These are phyloP conservation scores for Pythium phragmiticola DNA, from an alignment of 352 stramenopile species.

Conservation along the genomic window DNA sequence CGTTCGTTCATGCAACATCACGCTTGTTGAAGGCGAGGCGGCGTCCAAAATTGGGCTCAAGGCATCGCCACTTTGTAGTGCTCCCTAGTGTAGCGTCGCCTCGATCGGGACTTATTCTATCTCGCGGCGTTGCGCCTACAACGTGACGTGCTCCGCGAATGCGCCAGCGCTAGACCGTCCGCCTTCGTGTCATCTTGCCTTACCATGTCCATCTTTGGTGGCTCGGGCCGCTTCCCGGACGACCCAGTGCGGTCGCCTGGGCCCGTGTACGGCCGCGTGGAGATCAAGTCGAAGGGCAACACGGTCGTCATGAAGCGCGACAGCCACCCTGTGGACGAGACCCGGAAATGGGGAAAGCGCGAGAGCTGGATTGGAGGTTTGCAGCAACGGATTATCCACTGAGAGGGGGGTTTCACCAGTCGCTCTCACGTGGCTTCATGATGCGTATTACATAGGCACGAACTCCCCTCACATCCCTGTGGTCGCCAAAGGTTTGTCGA, in stretches of 20 bases:
- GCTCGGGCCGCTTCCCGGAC: slow-evolving; percentile 70
- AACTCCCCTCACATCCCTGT: slow-evolving; percentile 25
- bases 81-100: no score
- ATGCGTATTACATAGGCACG: slow-evolving; percentile 1
- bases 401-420: background rate
- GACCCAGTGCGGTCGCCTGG: slow-evolving; percentile 72
- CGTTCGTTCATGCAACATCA: slow-evolving; percentile 17
- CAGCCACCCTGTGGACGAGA: slow-evolving; percentile 63
- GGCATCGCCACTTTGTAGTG: background rate
- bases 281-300: slow-evolving; percentile 53
- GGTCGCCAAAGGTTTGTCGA: slow-evolving; percentile 19
- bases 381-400: background rate
- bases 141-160: slow-evolving; percentile 1
- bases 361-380: slow-evolving; percentile 82
- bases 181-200: background rate
- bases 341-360: slow-evolving; percentile 65
- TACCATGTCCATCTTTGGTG: slow-evolving; percentile 76
- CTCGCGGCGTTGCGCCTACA: no score
- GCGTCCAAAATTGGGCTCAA: background rate
- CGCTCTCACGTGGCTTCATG: no score
- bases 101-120: background rate
- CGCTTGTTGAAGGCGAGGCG: slow-evolving; percentile 14
- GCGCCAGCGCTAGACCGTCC: slow-evolving; percentile 1
- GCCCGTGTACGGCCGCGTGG: slow-evolving; percentile 66
- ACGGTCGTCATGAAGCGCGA: slow-evolving; percentile 78